Conservation (phyloP, 495 filamentous ascomycete species). For the Glonium stellatum region DNA sequence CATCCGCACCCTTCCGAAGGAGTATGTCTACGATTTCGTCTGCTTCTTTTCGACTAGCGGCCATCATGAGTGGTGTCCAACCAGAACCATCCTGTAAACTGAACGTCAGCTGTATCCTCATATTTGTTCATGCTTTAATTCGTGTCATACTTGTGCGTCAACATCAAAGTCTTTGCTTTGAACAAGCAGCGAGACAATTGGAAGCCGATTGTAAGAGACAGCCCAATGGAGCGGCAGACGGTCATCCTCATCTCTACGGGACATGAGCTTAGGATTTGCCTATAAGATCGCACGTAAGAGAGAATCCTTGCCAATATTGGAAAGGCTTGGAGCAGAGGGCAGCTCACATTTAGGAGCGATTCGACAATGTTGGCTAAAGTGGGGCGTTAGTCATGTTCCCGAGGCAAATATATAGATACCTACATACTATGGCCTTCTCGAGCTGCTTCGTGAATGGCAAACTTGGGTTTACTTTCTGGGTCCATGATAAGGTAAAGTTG, state of each 20-base stretch:
- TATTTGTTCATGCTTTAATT: background rate
- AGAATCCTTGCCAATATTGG: background rate
- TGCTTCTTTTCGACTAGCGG: constrained; percentile 64
- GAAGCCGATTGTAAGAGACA: constrained; percentile 69
- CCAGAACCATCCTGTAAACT: constrained; percentile 66
- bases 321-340: constrained; percentile 15
- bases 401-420: constrained; percentile 14
- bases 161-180: constrained; percentile 71
- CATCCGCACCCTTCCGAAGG: constrained; percentile 73
- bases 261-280: constrained; percentile 73
- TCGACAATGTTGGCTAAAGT: constrained; percentile 57
- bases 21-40: constrained; percentile 67
- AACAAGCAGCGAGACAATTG: constrained; percentile 65
- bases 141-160: constrained; percentile 62
- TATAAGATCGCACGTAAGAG: constrained; percentile 30
- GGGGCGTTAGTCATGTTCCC: constrained; percentile 21
- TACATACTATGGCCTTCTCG: constrained; percentile 75
- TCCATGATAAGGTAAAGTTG: background rate
- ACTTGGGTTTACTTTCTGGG: constrained; percentile 47
- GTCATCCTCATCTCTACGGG: constrained; percentile 74
- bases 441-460: constrained; percentile 80
- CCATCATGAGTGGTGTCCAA: constrained; percentile 95
- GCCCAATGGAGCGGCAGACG: constrained; percentile 96
- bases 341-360: constrained; percentile 62
- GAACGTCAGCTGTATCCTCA: background rate